Evolutionary conservation across 2,329 filamentous ascomycete species (phyloP), one percentile per base, ranked within the genome.

Genomic region (Monosporascus sp.): DNA sequence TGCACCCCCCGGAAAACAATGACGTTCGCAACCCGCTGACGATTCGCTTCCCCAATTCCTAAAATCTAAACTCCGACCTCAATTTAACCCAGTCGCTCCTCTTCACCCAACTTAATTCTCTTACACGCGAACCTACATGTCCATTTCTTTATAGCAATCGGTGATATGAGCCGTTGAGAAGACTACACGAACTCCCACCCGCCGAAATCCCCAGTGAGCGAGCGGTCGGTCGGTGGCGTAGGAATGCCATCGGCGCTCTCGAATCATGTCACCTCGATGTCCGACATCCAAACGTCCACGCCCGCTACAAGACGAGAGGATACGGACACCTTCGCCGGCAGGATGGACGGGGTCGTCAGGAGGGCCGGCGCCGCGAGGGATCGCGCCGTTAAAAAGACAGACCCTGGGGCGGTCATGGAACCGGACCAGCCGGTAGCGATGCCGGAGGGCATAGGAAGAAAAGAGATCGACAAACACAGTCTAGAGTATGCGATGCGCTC

Each of bases 401-500:
- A 56, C 72, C 61, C 74, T 76, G 18, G 77, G 77, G 51, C 54
- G 45, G 77, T 80, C 64, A 24, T 20, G 11, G 39, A 14, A 20
- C 22, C 42, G 22, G 72, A 81, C 60, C 75, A 79, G 56, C 72
- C 77, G 61, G 68, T 78, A 62, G 70, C 76, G 52, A 70, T 74
- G 25, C 31, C 51, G 11, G 50, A 37, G 44, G 38, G 17, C 17
- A 8, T 24, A 46, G 14, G 42, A 3, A 25, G 70, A 73, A 59
- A 66, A 70, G 56, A 75, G 75, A 58, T 79, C 78, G 62, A 88
- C 58, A 90, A 85, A 72, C 84, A 86, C 67, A 94, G 86, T 67
- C 74, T 88, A 59, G 89, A 96, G 62, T 97, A 97, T 72, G 75
- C 94, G 44, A 78, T 90, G 72, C 84, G 89, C 62, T 94, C 88